phyloP scores from a whole-genome alignment of 139 green algal genomes.

The Chlamydomonas applanata region DNA sequence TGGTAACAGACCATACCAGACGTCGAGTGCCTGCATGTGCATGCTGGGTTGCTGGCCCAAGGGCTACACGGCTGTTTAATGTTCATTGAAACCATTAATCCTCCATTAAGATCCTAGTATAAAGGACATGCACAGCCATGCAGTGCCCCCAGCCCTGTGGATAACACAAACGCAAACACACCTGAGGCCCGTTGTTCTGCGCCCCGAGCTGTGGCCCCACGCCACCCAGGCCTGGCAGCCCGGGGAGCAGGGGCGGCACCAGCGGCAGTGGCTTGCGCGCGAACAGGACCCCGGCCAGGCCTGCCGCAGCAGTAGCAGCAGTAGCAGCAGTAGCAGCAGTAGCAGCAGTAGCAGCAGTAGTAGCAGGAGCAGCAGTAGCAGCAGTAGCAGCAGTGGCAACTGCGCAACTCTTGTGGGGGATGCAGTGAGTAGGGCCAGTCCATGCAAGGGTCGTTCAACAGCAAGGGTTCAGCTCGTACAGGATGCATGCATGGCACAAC shows the following conservation, averaged over 20 bases:
- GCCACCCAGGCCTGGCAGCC: background rate
- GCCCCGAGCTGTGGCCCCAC: background rate
- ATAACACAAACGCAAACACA: background rate
- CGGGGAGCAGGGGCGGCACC: too few relatives aligned
- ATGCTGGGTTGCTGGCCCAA: too few relatives aligned
- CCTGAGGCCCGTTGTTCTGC: constrained; percentile 3
- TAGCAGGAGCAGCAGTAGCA: constrained; percentile 8
- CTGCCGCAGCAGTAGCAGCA: constrained; percentile 9
- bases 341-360: constrained; percentile 1
- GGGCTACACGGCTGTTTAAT: too few relatives aligned
- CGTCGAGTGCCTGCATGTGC: too few relatives aligned
- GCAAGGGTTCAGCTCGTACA: background rate
- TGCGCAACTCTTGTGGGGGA: background rate
- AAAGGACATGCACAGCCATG: too few relatives aligned
- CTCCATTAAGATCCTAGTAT: too few relatives aligned
- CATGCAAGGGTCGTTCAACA: too few relatives aligned
- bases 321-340: background rate
- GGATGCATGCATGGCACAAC: background rate
- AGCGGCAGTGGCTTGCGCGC: too few relatives aligned
- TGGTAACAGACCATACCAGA: too few relatives aligned
- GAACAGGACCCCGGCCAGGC: background rate
- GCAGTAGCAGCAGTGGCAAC: background rate
- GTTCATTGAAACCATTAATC: too few relatives aligned
- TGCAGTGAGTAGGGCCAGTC: background rate
- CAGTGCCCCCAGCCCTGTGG: too few relatives aligned